Evolutionary conservation across 495 filamentous ascomycete genomes (phyloP).

Genomic region (Tetracladium marchalianum): DNA sequence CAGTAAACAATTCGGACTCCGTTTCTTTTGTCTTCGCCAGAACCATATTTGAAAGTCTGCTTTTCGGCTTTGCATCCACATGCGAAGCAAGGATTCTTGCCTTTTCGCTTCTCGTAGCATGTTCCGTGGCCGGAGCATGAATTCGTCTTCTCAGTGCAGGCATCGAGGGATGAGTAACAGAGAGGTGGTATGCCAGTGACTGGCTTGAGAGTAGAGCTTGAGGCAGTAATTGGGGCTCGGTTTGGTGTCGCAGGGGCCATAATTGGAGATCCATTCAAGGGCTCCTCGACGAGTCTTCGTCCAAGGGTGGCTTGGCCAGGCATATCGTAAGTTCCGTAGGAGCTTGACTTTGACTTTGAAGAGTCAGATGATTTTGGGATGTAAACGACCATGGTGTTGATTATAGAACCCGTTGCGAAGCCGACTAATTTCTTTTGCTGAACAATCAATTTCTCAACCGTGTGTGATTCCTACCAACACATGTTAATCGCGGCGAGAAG

Average conservation of each 20-base stretch:
- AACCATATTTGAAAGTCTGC: slow-evolving; percentile 30
- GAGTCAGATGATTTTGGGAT: slow-evolving; percentile 14
- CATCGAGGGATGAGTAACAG: slow-evolving; percentile 54
- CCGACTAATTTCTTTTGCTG: slow-evolving; percentile 8
- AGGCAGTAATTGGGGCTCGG: background rate
- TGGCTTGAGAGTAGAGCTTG: slow-evolving; percentile 1
- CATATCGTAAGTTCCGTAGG: slow-evolving; percentile 19
- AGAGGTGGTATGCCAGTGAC: slow-evolving; percentile 14
- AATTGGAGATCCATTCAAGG: slow-evolving; percentile 4
- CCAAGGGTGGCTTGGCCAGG: slow-evolving; percentile 2
- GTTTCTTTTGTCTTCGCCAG: background rate
- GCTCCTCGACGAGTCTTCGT: slow-evolving; percentile 14
- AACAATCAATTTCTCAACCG: slow-evolving; percentile 5
- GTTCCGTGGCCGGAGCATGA: slow-evolving; percentile 68
- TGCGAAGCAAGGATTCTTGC: slow-evolving; percentile 51
- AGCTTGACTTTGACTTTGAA: slow-evolving; percentile 2
- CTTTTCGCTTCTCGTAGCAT: slow-evolving; percentile 52
- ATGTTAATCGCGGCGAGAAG: background rate
- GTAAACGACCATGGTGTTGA: slow-evolving; percentile 14
- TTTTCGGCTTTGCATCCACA: slow-evolving; percentile 57
- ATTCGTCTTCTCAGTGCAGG: slow-evolving; percentile 52
- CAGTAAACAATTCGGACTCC: slow-evolving; percentile 36
- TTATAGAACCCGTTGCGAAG: slow-evolving; percentile 10
- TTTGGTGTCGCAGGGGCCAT: background rate
- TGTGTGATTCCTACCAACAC: background rate